Conservation (phyloP, 805 yeast species). For the Sugiyamaella floridensis region DNA sequence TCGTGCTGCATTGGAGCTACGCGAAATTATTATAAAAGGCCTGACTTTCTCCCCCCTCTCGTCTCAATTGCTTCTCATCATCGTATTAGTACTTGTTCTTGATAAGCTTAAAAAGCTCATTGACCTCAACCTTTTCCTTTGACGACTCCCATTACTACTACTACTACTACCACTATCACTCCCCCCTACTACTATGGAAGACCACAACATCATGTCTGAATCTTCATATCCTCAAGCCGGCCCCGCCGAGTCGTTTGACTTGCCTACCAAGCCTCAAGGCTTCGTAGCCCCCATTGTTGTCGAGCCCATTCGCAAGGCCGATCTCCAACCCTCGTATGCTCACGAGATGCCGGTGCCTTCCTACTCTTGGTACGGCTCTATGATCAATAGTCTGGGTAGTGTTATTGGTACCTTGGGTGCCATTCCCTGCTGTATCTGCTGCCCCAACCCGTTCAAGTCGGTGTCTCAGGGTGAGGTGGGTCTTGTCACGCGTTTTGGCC, state of each 20-base stretch:
- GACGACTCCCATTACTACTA: neutral
- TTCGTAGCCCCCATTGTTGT: constrained; percentile 21
- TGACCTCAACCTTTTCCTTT: too few species aligned
- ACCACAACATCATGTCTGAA: neutral
- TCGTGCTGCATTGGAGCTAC: too few species aligned
- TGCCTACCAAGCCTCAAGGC: neutral
- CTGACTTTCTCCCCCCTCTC: too few species aligned
- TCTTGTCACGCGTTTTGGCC: constrained; percentile 58
- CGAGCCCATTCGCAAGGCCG: constrained; percentile 23
- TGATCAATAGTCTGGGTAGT: constrained; percentile 34
- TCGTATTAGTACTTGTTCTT: too few species aligned
- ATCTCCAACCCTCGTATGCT: constrained; percentile 29
- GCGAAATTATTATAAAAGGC: too few species aligned
- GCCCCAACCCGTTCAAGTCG: constrained; percentile 50
- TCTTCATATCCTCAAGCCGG: neutral
- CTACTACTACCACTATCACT: neutral
- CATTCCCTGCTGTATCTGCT: constrained; percentile 49
- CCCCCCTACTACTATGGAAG: neutral
- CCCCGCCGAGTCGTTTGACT: neutral
- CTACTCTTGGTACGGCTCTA: constrained; percentile 33
- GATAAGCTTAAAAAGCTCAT: too few species aligned
- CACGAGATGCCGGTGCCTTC: constrained; percentile 33
- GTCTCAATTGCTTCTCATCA: too few species aligned
- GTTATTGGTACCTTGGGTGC: constrained; percentile 48
- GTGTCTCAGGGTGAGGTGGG: constrained; percentile 67